Conservation (phyloP, 2,329 filamentous ascomycete genomes). For the Basipetospora chlamydospora region DNA sequence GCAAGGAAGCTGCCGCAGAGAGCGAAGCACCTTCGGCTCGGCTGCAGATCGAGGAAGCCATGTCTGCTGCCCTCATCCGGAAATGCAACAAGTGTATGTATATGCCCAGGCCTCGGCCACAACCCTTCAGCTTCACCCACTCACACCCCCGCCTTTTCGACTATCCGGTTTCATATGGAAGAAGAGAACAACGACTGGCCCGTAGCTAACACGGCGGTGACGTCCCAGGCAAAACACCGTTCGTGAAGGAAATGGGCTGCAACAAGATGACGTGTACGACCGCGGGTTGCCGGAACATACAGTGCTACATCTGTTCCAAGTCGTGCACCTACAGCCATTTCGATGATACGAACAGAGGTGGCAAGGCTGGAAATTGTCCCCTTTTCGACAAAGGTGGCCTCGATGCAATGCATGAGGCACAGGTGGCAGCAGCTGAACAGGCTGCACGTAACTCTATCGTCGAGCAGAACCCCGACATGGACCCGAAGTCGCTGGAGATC, state of each 20-base stretch:
- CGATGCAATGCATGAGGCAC: no score
- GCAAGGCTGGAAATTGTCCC: constrained; percentile 48
- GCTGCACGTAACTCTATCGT: constrained; percentile 32
- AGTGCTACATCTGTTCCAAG: constrained; percentile 60
- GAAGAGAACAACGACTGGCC: background rate
- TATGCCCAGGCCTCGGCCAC: no score
- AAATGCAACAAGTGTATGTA: constrained; percentile 51
- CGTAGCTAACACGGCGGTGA: constrained; percentile 29
- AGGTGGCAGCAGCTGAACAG: constrained; percentile 48
- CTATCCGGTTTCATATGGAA: background rate
- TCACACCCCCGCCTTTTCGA: background rate
- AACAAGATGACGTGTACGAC: constrained; percentile 68
- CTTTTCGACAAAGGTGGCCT: constrained; percentile 56
- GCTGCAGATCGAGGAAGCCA: constrained; percentile 66
- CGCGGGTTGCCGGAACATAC: constrained; percentile 32
- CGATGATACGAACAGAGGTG: constrained; percentile 31
- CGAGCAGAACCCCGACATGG: background rate
- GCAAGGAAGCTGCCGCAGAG: constrained; percentile 49
- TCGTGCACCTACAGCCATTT: constrained; percentile 59
- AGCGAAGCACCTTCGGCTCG: constrained; percentile 45
- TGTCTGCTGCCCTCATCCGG: constrained; percentile 65
- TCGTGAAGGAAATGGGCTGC: constrained; percentile 66
- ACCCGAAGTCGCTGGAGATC: background rate
- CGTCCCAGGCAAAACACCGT: constrained; percentile 45
- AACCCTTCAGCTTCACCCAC: no score